Evolutionary conservation across 768 basidiomycete species (phyloP).

Genomic region (Suillus occidentalis): DNA sequence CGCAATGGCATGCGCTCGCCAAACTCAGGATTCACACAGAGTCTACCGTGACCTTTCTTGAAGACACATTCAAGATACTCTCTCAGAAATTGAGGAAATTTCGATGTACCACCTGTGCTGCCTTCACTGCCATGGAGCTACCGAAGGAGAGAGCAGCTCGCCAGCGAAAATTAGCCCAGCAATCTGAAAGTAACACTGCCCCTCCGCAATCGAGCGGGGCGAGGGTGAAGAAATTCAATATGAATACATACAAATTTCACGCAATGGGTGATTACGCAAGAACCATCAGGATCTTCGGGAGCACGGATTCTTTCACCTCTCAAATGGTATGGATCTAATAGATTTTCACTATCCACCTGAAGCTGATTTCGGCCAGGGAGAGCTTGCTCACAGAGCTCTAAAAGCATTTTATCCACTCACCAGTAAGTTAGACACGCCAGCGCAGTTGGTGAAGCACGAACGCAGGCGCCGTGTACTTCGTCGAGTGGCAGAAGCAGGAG

Average conservation of each 20-base stretch:
- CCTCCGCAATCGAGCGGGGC: not conserved
- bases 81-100: too few species aligned
- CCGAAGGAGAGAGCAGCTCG: too few species aligned
- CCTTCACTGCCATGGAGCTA: too few species aligned
- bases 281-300: not conserved
- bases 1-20: too few species aligned
- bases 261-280: conserved; percentile 2
- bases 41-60: too few species aligned
- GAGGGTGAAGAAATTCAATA: conserved; percentile 15
- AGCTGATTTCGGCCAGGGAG: conserved; percentile 25
- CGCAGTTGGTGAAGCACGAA: conserved; percentile 29
- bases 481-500: too few species aligned
- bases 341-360: conserved; percentile 15
- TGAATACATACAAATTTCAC: conserved; percentile 26
- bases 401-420: conserved; percentile 38
- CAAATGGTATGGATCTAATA: too few species aligned
- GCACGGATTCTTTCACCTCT: too few species aligned
- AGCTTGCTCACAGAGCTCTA: conserved; percentile 28
- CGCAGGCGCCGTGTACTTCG: not conserved
- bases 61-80: too few species aligned
- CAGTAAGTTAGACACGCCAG: conserved; percentile 31
- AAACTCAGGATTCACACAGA: too few species aligned
- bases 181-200: not conserved
- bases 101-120: too few species aligned
- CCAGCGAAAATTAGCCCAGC: too few species aligned